These are phyloP conservation scores for Puya raimondii DNA, from an alignment of 176 grass and related monocot genomes.

Conservation along the genomic window DNA sequence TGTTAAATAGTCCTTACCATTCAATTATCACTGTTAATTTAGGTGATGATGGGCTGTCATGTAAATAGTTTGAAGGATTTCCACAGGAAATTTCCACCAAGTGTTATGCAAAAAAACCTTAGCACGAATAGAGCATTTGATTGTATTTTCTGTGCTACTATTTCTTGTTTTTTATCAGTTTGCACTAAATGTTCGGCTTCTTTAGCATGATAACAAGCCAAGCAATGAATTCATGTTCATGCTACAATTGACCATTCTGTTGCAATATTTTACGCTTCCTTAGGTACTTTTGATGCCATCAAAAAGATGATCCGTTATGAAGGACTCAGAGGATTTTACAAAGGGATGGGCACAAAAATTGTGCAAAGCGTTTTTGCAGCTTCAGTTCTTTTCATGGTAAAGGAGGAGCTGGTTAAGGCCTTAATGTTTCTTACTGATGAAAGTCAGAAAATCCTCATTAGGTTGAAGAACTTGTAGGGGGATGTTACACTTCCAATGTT, in stretches of 20 bases:
- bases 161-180: no score
- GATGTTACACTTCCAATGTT: no score
- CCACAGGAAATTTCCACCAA: no score
- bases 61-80: no score
- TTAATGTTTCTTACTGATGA: constrained; percentile 50
- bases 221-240: neutral
- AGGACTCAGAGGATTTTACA: constrained; percentile 84
- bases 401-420: constrained; percentile 87
- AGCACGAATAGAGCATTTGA: no score
- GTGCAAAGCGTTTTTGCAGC: constrained; percentile 93
- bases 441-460: constrained; percentile 43
- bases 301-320: constrained; percentile 86
- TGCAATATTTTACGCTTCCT: neutral
- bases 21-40: no score
- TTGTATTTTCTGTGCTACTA: no score
- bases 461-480: neutral
- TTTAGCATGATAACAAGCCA: no score
- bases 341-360: constrained; percentile 99
- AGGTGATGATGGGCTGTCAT: no score
- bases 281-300: constrained; percentile 94
- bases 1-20: no score
- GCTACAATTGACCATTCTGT: neutral
- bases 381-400: constrained; percentile 96
- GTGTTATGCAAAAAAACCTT: no score
- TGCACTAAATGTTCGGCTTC: no score